A percentile compares a stretch with the other conserved stretches of the same genome.
These are phyloP conservation scores for Talaromyces sp. DNA, from an alignment of 2,329 filamentous ascomycete genomes.

Conservation along the genomic window DNA sequence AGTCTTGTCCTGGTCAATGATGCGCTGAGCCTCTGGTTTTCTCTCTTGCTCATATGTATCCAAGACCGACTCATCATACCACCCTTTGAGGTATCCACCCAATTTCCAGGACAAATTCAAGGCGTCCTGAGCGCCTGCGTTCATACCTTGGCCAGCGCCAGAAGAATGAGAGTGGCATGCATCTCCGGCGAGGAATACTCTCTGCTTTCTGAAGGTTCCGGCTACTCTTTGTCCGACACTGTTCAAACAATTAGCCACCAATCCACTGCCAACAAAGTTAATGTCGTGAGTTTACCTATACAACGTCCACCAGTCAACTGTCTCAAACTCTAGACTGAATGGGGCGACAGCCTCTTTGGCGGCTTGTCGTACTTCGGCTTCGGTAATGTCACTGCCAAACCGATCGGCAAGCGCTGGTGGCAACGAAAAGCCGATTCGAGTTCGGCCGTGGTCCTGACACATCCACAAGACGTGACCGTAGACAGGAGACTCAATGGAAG, in stretches of 20 bases:
- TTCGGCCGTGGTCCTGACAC: conserved; percentile 1
- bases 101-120: conserved; percentile 1
- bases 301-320: neutral
- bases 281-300: neutral
- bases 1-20: conserved; percentile 5
- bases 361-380: conserved; percentile 1
- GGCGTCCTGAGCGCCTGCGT: neutral
- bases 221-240: conserved; percentile 3
- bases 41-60: conserved; percentile 10
- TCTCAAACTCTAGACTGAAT: conserved; percentile 1
- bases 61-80: conserved; percentile 1
- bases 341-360: neutral
- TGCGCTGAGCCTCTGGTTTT: neutral
- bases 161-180: conserved; percentile 1
- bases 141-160: conserved; percentile 2
- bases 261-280: neutral
- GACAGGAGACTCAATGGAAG: neutral
- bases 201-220: neutral
- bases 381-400: neutral
- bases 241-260: neutral
- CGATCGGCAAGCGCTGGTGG: neutral
- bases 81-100: neutral
- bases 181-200: neutral
- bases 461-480: conserved; percentile 1
- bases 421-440: neutral